These are phyloP conservation scores for Camellia lanceoleosa DNA, from an alignment of 148 eudicot species.

Conservation along the genomic window DNA sequence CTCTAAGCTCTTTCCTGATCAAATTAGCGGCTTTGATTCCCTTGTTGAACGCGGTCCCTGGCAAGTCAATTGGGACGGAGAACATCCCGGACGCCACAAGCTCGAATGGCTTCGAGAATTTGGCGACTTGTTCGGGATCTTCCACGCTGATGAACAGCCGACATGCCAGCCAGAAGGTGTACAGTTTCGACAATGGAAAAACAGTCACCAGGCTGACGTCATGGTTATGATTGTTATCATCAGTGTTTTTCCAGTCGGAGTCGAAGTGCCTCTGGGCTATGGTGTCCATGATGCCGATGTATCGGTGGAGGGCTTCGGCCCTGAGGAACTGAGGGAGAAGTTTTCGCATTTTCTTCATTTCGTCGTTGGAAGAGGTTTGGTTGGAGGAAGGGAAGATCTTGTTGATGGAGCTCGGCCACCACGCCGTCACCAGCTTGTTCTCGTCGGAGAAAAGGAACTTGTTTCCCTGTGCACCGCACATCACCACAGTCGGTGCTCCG, in stretches of 20 bases:
- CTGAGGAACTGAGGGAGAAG: constrained; percentile 31
- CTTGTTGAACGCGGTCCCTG: constrained; percentile 31
- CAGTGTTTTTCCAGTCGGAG: constrained; percentile 28
- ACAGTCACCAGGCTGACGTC: background rate
- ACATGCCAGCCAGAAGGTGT: constrained; percentile 11
- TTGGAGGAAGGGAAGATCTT: constrained; percentile 28
- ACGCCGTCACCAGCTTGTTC: constrained; percentile 34
- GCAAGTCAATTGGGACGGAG: constrained; percentile 29
- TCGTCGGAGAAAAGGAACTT: constrained; percentile 49
- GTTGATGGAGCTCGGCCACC: constrained; percentile 43
- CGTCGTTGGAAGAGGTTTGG: constrained; percentile 25
- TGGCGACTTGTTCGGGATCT: constrained; percentile 22
- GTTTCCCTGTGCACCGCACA: constrained; percentile 37
- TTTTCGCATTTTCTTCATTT: constrained; percentile 39
- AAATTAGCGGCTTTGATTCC: constrained; percentile 27
- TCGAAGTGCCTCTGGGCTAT: constrained; percentile 34
- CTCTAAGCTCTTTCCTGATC: constrained; percentile 26
- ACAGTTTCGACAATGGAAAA: constrained; percentile 18
- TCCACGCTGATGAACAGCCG: constrained; percentile 21
- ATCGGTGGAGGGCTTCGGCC: constrained; percentile 30
- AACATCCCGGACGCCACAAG: constrained; percentile 25
- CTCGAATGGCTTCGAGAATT: constrained; percentile 19
- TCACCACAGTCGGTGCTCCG: constrained; percentile 22
- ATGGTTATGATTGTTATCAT: background rate
- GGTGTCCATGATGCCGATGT: constrained; percentile 35